Conservation (phyloP, 371 early-diverging fungal species). For the Mucor sp. region DNA sequence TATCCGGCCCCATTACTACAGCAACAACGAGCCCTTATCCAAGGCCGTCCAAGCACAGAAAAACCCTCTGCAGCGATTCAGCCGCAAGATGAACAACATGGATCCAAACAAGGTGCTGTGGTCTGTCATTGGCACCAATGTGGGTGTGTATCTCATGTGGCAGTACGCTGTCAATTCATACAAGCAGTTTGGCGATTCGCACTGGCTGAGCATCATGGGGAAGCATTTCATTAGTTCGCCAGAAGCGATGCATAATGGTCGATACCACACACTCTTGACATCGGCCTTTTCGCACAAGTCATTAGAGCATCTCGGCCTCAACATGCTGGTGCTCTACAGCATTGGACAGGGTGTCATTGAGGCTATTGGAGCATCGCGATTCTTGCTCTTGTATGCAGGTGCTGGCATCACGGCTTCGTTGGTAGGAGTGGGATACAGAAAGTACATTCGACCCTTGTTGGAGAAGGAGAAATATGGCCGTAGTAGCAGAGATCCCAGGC, state of each 20-base stretch:
- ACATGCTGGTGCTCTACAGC: constrained; percentile 53
- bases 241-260: constrained; percentile 38
- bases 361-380: constrained; percentile 45
- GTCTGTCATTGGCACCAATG: constrained; percentile 51
- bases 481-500: neutral
- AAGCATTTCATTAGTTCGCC: constrained; percentile 45
- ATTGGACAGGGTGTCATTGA: constrained; percentile 48
- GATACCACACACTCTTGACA: constrained; percentile 54
- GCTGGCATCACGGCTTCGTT: constrained; percentile 37
- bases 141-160: constrained; percentile 52
- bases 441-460: constrained; percentile 39
- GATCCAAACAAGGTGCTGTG: constrained; percentile 47
- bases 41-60: constrained; percentile 23
- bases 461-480: constrained; percentile 14
- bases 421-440: constrained; percentile 28
- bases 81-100: constrained; percentile 29
- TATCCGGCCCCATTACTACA: constrained; percentile 42
- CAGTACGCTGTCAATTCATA: constrained; percentile 54
- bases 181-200: constrained; percentile 46
- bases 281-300: constrained; percentile 53
- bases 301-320: constrained; percentile 53
- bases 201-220: constrained; percentile 47
- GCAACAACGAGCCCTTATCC: constrained; percentile 17
- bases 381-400: constrained; percentile 43
- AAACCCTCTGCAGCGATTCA: constrained; percentile 26